A percentile compares a stretch with the other conserved stretches of the same genome.
Conservation (phyloP, 75 land plant species). For the Adiantum capillusveneris region DNA sequence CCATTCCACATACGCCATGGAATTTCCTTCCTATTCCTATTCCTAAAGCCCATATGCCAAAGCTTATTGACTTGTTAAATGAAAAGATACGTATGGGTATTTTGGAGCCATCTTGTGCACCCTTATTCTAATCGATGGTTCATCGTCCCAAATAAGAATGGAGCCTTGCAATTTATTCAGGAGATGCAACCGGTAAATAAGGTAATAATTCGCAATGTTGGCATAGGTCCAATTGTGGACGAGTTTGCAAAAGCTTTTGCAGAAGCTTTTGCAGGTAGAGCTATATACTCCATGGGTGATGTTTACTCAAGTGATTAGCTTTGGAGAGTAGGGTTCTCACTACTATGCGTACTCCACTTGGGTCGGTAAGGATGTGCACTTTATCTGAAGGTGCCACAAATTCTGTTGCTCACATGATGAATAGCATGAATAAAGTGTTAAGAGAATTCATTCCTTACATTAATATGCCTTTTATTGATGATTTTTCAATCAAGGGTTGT, state of each 20-base stretch:
- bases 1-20: constrained; percentile 13
- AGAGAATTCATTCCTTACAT: not conserved
- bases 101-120: not conserved
- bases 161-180: not conserved
- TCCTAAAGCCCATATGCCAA: not conserved
- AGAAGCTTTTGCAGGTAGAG: too few relatives aligned
- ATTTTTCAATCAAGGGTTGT: constrained; percentile 4
- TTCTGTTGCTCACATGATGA: constrained; percentile 7
- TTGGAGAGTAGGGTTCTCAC: not conserved
- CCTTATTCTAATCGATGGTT: constrained; percentile 7
- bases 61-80: not conserved
- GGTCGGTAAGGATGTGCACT: not conserved
- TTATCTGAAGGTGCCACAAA: constrained; percentile 2
- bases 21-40: constrained; percentile 7
- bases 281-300: not conserved
- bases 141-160: not conserved
- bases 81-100: not conserved
- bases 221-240: not conserved
- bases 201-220: not conserved
- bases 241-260: not conserved
- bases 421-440: not conserved
- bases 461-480: constrained; percentile 1
- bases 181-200: not conserved
- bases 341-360: not conserved
- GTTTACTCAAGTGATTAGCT: not conserved